A percentile compares a stretch with the other conserved stretches of the same genome.
Evolutionary conservation across 495 filamentous ascomycete genomes (phyloP).

Genomic region (Aspergillus ostianus): DNA sequence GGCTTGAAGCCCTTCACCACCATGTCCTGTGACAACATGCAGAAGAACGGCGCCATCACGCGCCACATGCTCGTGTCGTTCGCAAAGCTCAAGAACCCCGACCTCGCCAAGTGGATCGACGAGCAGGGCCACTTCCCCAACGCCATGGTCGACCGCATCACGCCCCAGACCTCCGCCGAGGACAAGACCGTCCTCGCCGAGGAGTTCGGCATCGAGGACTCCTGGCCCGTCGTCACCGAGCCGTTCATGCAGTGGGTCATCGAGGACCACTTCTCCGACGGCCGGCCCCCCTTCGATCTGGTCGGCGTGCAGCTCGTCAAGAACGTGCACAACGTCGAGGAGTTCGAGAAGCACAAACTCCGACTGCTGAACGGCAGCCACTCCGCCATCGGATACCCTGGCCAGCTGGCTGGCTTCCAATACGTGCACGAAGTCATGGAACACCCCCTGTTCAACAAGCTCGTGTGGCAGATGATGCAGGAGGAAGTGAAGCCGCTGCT

Average conservation of each 20-base stretch:
- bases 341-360: slow-evolving; percentile 52
- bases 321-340: slow-evolving; percentile 43
- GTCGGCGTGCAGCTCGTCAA: slow-evolving; percentile 47
- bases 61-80: slow-evolving; percentile 50
- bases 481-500: slow-evolving; percentile 48
- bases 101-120: slow-evolving; percentile 44
- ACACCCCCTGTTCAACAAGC: slow-evolving; percentile 38
- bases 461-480: slow-evolving; percentile 49
- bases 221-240: slow-evolving; percentile 50
- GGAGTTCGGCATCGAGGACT: slow-evolving; percentile 40
- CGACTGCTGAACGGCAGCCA: slow-evolving; percentile 49
- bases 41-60: slow-evolving; percentile 50
- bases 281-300: slow-evolving; percentile 46
- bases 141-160: slow-evolving; percentile 52
- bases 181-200: slow-evolving; percentile 40
- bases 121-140: slow-evolving; percentile 46
- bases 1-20: slow-evolving; percentile 50
- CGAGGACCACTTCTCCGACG: slow-evolving; percentile 47
- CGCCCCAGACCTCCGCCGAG: slow-evolving; percentile 39
- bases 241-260: slow-evolving; percentile 53
- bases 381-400: slow-evolving; percentile 45
- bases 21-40: slow-evolving; percentile 53
- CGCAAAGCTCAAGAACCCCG: slow-evolving; percentile 38
- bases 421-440: slow-evolving; percentile 50
- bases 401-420: slow-evolving; percentile 44